Conservation (phyloP, 225 moss, liverwort and hornwort genomes). For the Sphagnum tenellum region DNA sequence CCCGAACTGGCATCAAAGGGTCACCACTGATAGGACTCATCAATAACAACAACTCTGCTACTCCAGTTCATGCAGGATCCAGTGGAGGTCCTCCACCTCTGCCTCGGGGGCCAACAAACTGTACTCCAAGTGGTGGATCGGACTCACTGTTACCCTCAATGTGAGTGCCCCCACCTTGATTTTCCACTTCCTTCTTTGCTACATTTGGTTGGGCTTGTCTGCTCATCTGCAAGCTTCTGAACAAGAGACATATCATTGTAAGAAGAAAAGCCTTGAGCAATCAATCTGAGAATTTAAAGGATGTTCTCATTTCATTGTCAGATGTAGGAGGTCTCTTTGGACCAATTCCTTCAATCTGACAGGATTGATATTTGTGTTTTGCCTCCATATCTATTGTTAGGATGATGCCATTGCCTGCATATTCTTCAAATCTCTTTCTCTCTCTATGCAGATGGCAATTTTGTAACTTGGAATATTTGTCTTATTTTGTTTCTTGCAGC, state of each 20-base stretch:
- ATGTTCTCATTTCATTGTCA: no score
- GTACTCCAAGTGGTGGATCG: slow-evolving; percentile 25
- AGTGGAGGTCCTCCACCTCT: slow-evolving; percentile 17
- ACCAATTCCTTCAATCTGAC: no score
- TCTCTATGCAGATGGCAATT: background rate
- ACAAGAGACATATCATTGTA: no score
- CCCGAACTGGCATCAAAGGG: slow-evolving; percentile 49
- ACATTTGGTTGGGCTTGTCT: no score
- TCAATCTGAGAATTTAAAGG: no score
- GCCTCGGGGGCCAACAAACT: slow-evolving; percentile 28
- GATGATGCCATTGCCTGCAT: background rate
- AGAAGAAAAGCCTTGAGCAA: no score
- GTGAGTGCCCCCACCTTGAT: background rate
- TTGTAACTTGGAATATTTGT: no score
- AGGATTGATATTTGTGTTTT: no score
- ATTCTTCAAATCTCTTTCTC: background rate
- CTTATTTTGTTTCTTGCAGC: slow-evolving; percentile 16
- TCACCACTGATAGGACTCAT: slow-evolving; percentile 24
- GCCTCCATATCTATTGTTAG: no score
- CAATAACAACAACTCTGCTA: slow-evolving; percentile 11
- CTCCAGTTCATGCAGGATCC: slow-evolving; percentile 21
- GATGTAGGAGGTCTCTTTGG: no score
- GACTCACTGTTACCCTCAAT: slow-evolving; percentile 18
- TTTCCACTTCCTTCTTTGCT: no score
- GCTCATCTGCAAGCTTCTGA: no score